Conservation (phyloP, 2,329 filamentous ascomycete genomes). For the Lachnellula occidentalis region DNA sequence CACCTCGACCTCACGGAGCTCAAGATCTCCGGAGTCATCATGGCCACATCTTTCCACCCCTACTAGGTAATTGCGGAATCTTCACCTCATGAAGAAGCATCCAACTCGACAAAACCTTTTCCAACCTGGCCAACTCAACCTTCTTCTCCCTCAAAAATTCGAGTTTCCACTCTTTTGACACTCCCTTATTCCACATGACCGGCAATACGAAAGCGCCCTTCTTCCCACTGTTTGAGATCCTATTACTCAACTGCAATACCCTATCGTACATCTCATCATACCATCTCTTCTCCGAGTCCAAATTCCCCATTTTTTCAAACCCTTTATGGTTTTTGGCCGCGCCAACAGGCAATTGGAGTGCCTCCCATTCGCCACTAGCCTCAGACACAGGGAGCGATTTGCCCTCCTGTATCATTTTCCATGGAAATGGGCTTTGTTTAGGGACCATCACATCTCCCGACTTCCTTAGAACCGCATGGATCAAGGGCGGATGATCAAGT, state of each 20-base stretch:
- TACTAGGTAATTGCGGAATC: not conserved
- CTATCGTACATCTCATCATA: not conserved
- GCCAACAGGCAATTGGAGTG: not conserved
- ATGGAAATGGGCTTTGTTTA: not conserved
- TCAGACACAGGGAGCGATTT: not conserved
- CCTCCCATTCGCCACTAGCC: not conserved
- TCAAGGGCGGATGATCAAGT: constrained; percentile 4
- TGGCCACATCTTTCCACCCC: not conserved
- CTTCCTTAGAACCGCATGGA: constrained; percentile 2
- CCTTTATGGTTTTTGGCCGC: not conserved
- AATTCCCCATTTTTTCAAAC: not conserved
- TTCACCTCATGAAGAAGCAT: not conserved
- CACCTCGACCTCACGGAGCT: too few relatives aligned
- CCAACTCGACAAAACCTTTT: not conserved
- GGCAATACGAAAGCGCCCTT: not conserved
- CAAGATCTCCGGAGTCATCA: not conserved
- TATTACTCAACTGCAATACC: not conserved
- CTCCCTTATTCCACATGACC: not conserved
- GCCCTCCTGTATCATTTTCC: constrained; percentile 1
- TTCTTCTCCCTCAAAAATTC: constrained; percentile 5
- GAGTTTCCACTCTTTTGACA: not conserved
- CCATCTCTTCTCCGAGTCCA: not conserved
- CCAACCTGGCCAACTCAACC: not conserved
- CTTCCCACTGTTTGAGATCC: not conserved
- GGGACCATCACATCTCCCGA: constrained; percentile 2